Evolutionary conservation across 2,329 filamentous ascomycete genomes (phyloP), one percentile per base, ranked within the genome.

Genomic region (Fusarium agapanthi): DNA sequence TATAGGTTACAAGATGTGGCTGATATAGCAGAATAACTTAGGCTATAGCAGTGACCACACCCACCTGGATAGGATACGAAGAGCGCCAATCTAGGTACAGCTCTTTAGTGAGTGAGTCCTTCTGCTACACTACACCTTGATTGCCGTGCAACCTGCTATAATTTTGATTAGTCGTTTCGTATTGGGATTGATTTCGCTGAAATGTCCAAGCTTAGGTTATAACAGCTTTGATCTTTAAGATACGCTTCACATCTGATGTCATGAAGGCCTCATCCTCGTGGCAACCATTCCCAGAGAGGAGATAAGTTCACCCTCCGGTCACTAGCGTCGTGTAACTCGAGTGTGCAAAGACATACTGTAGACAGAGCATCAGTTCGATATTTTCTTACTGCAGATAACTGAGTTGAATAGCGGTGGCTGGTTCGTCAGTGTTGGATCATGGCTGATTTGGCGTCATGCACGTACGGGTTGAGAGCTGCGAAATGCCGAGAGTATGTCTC

Each of bases 191-290:
- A 44, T 37, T 38, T 38, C 35, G n/a, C 41, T 55, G 45, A 61
- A 30, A 5, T 32, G 28, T 73, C 34, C 67, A 53, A 55, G 60
- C 67, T 61, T 47, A 41, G 41, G 38, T 40, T 32, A 16, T 3
- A 32, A 44, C 16, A 37, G 37, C 34, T 28, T 28, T 28, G 24
- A 26, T 38, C 50, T 16, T 38, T 14, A 7, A 54, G 15, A 54
- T 40, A 18, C 16, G 20, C 24, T n/a, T 35, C 14, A 18, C 18
- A 37, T 69, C 64, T 74, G 65, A 74, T 74, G 68, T 72, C 68
- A 74, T 74, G 47, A 53, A 66, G 57, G 51, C 58, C 47, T 74
- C 50, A 74, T 72, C 35, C 55, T 65, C 47, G 37, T 71, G 62
- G 67, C 43, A 65, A 51, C 68, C 47, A 56, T 65, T 73, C 38